Evolutionary conservation across 2,329 filamentous ascomycete genomes (phyloP), one percentile per base, ranked within the genome.

Genomic region (Blumeria hordei): DNA sequence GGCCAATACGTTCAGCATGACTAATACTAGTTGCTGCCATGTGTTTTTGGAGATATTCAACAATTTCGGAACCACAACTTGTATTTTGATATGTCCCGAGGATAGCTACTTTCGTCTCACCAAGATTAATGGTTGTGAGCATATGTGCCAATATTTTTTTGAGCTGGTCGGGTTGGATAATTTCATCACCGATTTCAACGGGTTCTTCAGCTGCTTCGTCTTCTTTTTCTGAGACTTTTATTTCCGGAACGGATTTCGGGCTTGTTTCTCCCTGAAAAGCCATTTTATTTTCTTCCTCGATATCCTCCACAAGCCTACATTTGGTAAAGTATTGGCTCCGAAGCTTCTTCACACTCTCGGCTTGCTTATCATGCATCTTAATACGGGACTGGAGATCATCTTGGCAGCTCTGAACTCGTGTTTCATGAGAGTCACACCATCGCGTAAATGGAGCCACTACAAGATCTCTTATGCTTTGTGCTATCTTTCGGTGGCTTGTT

Each of bases 291-390:
- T 98, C 93, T 69, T 98, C 92, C 67, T 98, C 92, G 58, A 96
- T 71, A 66, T 98, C 92, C 67, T 98, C 93, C 6, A 96, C 83
- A 58, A 95, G 73, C 53, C 93, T 83, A 67, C 92, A 98, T 70
- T 96, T 98, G 74, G 96, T 98, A 76, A 96, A 96, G 70, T 98
- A 98, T 62, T 86, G 85, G 68, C 85, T 94, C 60, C 92, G 81
- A 62, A 95, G 77, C 70, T 96, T 96, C 74, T 88, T 87, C 58
- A 94, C 87, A 18, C 77, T 69, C 59, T 98, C 92, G 57, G 84
- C 83, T 68, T 98, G 93, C 61, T 85, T 85, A 66, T 94, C 87
- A 68, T 96, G 88, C 58, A 85, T 77, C 72, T 94, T 95, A 69
- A 96, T 88, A 57, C 87, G 84, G 51, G 74, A 70, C 68, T 96